phyloP scores from a whole-genome alignment of 495 filamentous ascomycete species.

The Aspergillus indologenus region DNA sequence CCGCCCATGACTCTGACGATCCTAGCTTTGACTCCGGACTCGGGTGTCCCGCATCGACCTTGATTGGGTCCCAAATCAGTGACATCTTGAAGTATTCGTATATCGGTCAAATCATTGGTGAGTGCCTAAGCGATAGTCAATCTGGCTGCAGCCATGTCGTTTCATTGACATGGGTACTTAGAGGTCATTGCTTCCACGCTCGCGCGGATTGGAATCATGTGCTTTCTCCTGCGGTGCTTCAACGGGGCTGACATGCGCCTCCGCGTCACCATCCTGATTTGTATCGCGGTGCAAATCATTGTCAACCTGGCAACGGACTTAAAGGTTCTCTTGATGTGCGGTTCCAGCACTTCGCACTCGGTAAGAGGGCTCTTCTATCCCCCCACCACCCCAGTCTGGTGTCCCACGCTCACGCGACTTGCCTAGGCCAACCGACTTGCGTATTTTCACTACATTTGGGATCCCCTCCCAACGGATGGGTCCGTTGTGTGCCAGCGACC shows the following conservation, averaged over 20 bases:
- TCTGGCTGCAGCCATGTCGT: no score
- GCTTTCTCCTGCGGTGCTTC: neutral
- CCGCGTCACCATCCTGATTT: neutral
- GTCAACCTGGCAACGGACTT: neutral
- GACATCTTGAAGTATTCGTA: neutral
- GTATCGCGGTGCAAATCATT: neutral
- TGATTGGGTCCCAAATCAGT: neutral
- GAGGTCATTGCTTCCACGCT: neutral
- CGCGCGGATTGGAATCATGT: neutral
- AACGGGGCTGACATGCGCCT: neutral
- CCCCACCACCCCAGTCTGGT: no score
- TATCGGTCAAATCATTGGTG: neutral
- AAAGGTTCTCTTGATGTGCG: neutral
- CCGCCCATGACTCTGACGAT: no score
- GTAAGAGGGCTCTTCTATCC: neutral
- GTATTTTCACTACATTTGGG: neutral
- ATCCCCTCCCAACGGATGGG: neutral
- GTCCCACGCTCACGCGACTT: neutral
- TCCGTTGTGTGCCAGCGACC: no score
- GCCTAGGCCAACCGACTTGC: neutral
- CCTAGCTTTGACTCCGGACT: neutral
- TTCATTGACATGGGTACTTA: neutral
- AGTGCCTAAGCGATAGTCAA: neutral
- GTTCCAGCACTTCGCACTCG: neutral
- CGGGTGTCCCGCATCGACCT: neutral